phyloP scores from a whole-genome alignment of 768 basidiomycete genomes.

The Tremella fuciformis region DNA sequence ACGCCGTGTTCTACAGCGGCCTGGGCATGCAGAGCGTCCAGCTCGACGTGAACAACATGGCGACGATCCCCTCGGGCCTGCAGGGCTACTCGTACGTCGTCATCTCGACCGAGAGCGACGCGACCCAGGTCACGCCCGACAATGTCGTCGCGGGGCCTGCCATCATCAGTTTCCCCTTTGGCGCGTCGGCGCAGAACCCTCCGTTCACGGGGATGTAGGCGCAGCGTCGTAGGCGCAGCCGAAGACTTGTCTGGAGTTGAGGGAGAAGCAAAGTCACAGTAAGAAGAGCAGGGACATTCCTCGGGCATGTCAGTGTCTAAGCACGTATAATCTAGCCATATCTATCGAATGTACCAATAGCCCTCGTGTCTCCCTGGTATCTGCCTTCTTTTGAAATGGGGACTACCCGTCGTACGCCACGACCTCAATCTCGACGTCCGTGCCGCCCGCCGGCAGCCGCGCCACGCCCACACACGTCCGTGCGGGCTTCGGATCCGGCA shows the following conservation, averaged over 20 bases:
- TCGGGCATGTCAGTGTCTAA: too few species aligned
- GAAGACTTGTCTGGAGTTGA: too few species aligned
- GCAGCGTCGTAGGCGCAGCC: neutral
- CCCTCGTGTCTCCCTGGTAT: too few species aligned
- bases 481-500: slow-evolving; percentile 39
- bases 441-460: slow-evolving; percentile 35
- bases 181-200: slow-evolving; percentile 36
- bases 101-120: slow-evolving; percentile 30
- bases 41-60: slow-evolving; percentile 29
- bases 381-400: too few species aligned
- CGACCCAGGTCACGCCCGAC: slow-evolving; percentile 35
- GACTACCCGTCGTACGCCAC: slow-evolving; percentile 31
- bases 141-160: slow-evolving; percentile 62
- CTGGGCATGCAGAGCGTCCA: slow-evolving; percentile 27
- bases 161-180: slow-evolving; percentile 52
- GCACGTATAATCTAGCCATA: too few species aligned
- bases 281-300: too few species aligned
- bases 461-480: slow-evolving; percentile 38
- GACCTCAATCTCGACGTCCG: slow-evolving; percentile 41
- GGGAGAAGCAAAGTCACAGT: too few species aligned
- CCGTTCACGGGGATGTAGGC: slow-evolving; percentile 29
- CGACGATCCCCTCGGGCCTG: slow-evolving; percentile 34
- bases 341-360: too few species aligned
- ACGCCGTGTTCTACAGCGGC: slow-evolving; percentile 42
- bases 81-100: slow-evolving; percentile 40